Percentiles rank a stretch among this genome's conserved stretches.
These are phyloP conservation scores for Cenchrus fungigraminus DNA, from an alignment of 176 grass and related monocot genomes.

Conservation along the genomic window DNA sequence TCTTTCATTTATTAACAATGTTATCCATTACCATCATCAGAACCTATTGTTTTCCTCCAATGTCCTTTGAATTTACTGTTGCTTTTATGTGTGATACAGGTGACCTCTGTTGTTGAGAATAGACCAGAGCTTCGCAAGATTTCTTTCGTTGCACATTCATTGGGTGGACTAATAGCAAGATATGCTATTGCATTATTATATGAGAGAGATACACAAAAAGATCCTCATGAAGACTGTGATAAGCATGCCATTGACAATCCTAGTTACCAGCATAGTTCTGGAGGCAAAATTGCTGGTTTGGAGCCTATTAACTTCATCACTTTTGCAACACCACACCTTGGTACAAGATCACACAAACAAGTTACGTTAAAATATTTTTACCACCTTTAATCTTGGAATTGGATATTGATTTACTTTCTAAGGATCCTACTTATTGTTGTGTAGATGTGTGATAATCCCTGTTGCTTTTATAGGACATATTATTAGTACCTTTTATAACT, in stretches of 20 bases:
- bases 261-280: constrained; percentile 16
- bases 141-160: constrained; percentile 90
- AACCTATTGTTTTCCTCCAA: neutral
- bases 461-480: constrained; percentile 1
- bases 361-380: constrained; percentile 49
- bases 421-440: neutral
- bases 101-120: constrained; percentile 52
- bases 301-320: constrained; percentile 94
- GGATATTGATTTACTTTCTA: constrained; percentile 10
- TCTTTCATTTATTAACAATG: neutral
- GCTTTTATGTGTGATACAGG: constrained; percentile 54
- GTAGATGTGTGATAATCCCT: neutral
- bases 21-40: neutral
- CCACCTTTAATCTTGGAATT: neutral
- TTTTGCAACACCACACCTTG: constrained; percentile 95
- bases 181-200: constrained; percentile 85
- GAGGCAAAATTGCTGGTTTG: constrained; percentile 86
- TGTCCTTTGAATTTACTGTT: constrained; percentile 26
- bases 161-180: constrained; percentile 96
- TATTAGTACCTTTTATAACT: neutral
- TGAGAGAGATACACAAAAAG: constrained; percentile 21
- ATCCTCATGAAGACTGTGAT: constrained; percentile 37
- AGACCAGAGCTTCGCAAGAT: constrained; percentile 80
- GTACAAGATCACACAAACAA: constrained; percentile 84
- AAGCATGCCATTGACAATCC: constrained; percentile 32